Conservation (phyloP, 495 filamentous ascomycete genomes). For the Delitschia confertaspora region DNA sequence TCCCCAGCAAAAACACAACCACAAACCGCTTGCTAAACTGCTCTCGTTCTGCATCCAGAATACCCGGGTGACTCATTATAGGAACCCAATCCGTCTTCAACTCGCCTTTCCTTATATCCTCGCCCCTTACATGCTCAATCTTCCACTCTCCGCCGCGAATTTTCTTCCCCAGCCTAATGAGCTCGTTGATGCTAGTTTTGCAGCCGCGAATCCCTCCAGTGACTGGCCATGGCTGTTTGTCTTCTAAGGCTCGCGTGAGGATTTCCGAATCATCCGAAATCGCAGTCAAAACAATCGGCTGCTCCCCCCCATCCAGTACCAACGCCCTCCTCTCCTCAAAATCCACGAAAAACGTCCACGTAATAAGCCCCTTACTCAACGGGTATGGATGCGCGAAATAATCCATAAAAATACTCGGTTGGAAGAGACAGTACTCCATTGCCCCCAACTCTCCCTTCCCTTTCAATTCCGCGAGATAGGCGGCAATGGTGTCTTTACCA, state of each 20-base stretch:
- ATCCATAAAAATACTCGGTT: conserved; percentile 21
- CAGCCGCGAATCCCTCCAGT: conserved; percentile 16
- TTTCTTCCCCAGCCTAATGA: conserved; percentile 11
- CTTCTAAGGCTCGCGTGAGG: conserved; percentile 10
- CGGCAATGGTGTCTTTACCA: conserved; percentile 13
- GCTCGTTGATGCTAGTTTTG: conserved; percentile 4
- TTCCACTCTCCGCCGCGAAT: conserved; percentile 11
- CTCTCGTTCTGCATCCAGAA: conserved; percentile 10
- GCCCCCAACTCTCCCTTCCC: conserved; percentile 3
- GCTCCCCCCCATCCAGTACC: conserved; percentile 10
- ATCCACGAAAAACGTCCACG: conserved; percentile 22
- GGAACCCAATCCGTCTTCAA: conserved; percentile 19
- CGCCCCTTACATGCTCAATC: conserved; percentile 6
- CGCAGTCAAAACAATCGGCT: conserved; percentile 18
- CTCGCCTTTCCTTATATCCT: conserved; percentile 10
- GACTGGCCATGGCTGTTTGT: conserved; percentile 9
- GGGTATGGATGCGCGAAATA: conserved; percentile 25
- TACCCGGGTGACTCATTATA: conserved; percentile 14
- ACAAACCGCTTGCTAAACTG: conserved; percentile 9
- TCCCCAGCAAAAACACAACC: conserved; percentile 13
- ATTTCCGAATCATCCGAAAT: conserved; percentile 11
- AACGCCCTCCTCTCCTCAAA: conserved; percentile 13
- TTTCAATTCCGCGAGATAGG: conserved; percentile 13
- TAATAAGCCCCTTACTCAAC: conserved; percentile 1
- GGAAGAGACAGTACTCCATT: conserved; percentile 22